These are phyloP conservation scores for Casuarina cunninghamiana DNA, from an alignment of 306 rosid species.

Conservation along the genomic window DNA sequence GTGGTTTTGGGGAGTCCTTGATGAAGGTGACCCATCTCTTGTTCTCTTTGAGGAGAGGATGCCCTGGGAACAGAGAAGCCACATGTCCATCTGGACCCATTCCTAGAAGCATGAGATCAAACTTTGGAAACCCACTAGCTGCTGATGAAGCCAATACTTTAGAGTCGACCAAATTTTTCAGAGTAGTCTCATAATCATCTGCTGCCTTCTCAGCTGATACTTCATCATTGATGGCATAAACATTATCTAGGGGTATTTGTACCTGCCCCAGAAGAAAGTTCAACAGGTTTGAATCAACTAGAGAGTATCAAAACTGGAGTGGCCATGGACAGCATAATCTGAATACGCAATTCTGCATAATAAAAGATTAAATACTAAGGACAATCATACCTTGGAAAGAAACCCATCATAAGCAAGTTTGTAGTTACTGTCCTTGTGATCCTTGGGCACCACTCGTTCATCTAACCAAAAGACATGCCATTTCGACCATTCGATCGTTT, in stretches of 20 bases:
- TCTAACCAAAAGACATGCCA: too few species aligned
- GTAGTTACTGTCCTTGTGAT: too few species aligned
- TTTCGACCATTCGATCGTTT: too few species aligned
- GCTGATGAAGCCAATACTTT: conserved; percentile 51
- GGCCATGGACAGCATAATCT: neutral
- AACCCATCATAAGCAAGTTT: too few species aligned
- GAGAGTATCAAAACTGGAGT: neutral
- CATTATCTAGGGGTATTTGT: conserved; percentile 58
- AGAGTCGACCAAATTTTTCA: conserved; percentile 54
- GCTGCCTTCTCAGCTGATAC: conserved; percentile 92
- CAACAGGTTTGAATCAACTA: conserved; percentile 17
- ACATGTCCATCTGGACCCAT: conserved; percentile 99
- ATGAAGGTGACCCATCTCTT: conserved; percentile 82
- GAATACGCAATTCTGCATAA: too few species aligned
- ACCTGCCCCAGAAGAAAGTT: conserved; percentile 44
- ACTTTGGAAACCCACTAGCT: conserved; percentile 72
- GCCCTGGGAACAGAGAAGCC: conserved; percentile 95
- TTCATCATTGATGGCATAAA: conserved; percentile 77
- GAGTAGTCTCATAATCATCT: conserved; percentile 78
- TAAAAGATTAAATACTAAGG: neutral
- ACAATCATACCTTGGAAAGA: too few species aligned
- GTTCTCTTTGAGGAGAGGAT: conserved; percentile 72
- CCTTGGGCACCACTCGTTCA: too few species aligned
- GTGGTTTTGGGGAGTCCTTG: conserved; percentile 91
- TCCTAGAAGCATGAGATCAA: conserved; percentile 88